These are phyloP conservation scores for Termitomyces sp. DNA, from an alignment of 768 basidiomycete species.

Conservation along the genomic window DNA sequence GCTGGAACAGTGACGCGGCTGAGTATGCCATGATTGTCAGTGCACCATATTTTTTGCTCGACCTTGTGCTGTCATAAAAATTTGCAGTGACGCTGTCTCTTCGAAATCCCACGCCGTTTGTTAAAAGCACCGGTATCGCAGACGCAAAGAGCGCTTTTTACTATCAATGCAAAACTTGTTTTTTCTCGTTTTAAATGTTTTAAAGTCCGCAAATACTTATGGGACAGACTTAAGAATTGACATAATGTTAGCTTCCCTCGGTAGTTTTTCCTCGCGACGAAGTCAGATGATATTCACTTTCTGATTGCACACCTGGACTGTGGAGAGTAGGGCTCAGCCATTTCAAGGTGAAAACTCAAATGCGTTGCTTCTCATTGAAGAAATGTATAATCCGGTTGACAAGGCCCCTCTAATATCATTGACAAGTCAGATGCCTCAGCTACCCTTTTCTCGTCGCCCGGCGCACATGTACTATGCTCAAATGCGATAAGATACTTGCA, in stretches of 20 bases:
- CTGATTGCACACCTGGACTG: background rate
- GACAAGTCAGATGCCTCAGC: background rate
- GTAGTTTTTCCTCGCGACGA: background rate
- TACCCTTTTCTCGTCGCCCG: background rate
- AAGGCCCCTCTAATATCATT: background rate
- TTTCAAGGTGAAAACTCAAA: background rate
- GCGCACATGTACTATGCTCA: background rate
- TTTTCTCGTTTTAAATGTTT: background rate
- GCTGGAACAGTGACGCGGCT: constrained; percentile 61
- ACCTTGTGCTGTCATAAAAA: background rate
- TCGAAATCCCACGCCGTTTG: constrained; percentile 9
- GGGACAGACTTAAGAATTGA: background rate
- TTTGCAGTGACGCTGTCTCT: constrained; percentile 9
- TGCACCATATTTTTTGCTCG: constrained; percentile 5
- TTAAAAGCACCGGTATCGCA: constrained; percentile 9
- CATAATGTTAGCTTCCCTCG: background rate
- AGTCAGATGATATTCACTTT: background rate
- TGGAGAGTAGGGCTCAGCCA: background rate
- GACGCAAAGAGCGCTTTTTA: background rate
- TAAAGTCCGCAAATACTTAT: background rate
- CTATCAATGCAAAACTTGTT: background rate
- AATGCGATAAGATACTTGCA: background rate
- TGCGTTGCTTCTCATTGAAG: background rate
- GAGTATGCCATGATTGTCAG: constrained; percentile 34
- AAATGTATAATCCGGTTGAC: background rate